Base-by-base conservation (phyloP, 2,329 filamentous ascomycete species). In the Exophiala alcalophila region DNA sequence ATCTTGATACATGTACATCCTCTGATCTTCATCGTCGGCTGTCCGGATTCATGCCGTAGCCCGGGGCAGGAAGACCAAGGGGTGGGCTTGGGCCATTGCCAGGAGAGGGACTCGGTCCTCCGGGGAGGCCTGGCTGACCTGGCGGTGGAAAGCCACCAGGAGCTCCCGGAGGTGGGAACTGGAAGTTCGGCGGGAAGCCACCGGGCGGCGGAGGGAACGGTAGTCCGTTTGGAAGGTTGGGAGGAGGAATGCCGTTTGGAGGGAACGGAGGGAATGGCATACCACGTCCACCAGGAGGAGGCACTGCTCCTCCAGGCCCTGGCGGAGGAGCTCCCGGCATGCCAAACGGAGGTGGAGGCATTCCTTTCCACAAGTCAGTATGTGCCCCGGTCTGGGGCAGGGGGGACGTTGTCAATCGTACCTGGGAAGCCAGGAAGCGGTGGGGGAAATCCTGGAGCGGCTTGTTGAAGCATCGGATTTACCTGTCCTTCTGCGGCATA, bases 401-500 rank as follows among this genome's bases (percentile, higher is more conserved):
- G 25, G 27, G 11, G 15, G 8, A 8, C 9, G 27, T 12, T 15
- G 8, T 10, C 4, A 14, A 25, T 12, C 65, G 57, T 61, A 74
- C 79, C 79, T 30, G 82, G 80, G 61, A 87, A 83, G 46, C 69
- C 73, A 60, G 82, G 84, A 66, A 54, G 76, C 72, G 37, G 74
- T 63, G 75, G 71, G 27, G 66, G 66, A 53, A 67, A 68, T 40
- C 69, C 70, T 31, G 64, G 65, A 4, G 61, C 63, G 7, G 53
- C 53, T 35, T 78, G 78, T 61, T 82, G 81, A 66, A 91, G 80
- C 80, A 92, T 88, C 37, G 86, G 90, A 66, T 94, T 96, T 49
- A 81, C 80, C 66, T 96, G 89, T 59, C 92, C 92, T 70, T 94
- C 92, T 57, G 88, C 89, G 53, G 86, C 87, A 71, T 98, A 97